Base-by-base conservation (phyloP, 2,329 filamentous ascomycete genomes). In the Hypoxylon sp. region DNA sequence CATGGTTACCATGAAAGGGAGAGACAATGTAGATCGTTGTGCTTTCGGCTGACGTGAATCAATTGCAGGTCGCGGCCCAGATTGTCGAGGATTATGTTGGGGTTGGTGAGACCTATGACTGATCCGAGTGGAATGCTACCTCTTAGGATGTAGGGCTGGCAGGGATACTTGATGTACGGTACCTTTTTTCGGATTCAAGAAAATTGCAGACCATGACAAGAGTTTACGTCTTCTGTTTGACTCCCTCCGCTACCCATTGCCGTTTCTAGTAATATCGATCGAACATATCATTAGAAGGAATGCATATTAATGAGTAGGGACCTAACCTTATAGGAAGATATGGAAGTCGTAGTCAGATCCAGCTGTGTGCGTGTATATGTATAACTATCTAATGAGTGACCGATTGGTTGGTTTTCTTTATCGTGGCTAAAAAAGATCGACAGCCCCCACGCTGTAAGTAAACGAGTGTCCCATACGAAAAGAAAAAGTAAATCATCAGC, bases 361-460 rank as follows among this genome's bases (percentile, higher is more conserved):
- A 68, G 59, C 62, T 66, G 57, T 35, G 66, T n/a, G 29, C 54
- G 39, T 66, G 58, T 68, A 59, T 26, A 22, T 58, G 47, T 66
- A 63, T 68, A 59, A 58, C 22, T 19, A 26, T 58, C 53, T 52
- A 60, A 44, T 26, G 60, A 44, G 46, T 19, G 53, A 53, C 58
- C 54, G 68, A 70, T 70, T 70, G 68, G 68, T 44, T 47, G 22
- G 14, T 52, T 53, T 42, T 55, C 29, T 57, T 50, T 13, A 62
- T 57, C 13, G 54, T 66, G 59, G 68, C 65, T 71, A 63, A 69
- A 70, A 65, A 71, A 46, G 69, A 69, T 71, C 69, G 69, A 63
- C 69, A 33, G 69, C 69, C 69, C 69, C 69, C 69, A 71, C 52
- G 62, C 31, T 31, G 26, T 47, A n/a, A 48, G 26, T 57, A 59